Conservation (phyloP, 192 early-diverging fungal species). For the Coemansia sp. region DNA sequence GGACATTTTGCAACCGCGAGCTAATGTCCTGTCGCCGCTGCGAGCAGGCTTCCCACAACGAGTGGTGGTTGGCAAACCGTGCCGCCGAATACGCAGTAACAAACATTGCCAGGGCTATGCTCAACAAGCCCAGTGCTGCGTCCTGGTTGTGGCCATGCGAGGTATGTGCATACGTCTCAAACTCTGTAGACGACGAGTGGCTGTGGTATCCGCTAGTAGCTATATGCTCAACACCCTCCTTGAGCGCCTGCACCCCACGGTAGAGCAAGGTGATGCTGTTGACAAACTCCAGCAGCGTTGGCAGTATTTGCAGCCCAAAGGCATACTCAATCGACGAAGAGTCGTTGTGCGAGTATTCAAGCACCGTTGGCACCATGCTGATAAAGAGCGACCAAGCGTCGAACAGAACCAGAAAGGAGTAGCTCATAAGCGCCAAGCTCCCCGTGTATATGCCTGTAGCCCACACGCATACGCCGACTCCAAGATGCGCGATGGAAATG, state of each 20-base stretch:
- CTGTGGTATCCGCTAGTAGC: slow-evolving; percentile 26
- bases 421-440: slow-evolving; percentile 36
- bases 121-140: slow-evolving; percentile 5
- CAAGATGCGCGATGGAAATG: slow-evolving; percentile 12
- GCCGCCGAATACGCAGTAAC: slow-evolving; percentile 22
- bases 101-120: slow-evolving; percentile 14
- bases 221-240: slow-evolving; percentile 45
- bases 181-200: slow-evolving; percentile 15
- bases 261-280: slow-evolving; percentile 40
- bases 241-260: slow-evolving; percentile 37
- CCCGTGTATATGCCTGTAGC: slow-evolving; percentile 17
- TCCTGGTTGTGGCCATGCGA: slow-evolving; percentile 8
- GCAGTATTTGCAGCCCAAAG: slow-evolving; percentile 29
- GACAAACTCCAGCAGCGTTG: slow-evolving; percentile 36
- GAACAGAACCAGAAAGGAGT: slow-evolving; percentile 29
- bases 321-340: slow-evolving; percentile 19
- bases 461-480: slow-evolving; percentile 19
- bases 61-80: slow-evolving; percentile 33
- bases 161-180: slow-evolving; percentile 32
- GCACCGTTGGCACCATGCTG: slow-evolving; percentile 18
- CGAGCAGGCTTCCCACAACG: slow-evolving; percentile 26
- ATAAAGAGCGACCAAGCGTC: slow-evolving; percentile 35
- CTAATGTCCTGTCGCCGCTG: background rate
- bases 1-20: slow-evolving; percentile 23
- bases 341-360: slow-evolving; percentile 40